Conservation (phyloP, 805 yeast species). For the Candida tibetensis region DNA sequence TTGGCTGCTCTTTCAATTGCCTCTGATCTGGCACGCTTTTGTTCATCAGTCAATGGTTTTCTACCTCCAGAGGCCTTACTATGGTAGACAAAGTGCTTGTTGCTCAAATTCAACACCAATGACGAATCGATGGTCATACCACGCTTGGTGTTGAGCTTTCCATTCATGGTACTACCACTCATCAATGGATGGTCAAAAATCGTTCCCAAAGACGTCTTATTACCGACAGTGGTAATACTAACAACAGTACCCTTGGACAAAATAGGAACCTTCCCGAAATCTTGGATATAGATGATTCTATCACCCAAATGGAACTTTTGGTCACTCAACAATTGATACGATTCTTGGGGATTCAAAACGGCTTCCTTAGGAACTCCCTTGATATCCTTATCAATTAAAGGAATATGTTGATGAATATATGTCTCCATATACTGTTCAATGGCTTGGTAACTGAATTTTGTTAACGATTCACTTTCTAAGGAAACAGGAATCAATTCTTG, state of each 20-base stretch:
- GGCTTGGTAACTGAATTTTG: conserved; percentile 58
- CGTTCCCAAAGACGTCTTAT: conserved; percentile 66
- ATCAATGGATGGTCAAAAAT: conserved; percentile 80
- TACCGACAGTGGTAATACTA: conserved; percentile 55
- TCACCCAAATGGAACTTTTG: conserved; percentile 88
- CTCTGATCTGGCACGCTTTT: conserved; percentile 13
- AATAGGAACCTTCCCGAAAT: conserved; percentile 84
- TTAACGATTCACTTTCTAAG: conserved; percentile 74
- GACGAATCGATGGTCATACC: conserved; percentile 84
- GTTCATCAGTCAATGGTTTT: conserved; percentile 25
- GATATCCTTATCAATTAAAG: conserved; percentile 51
- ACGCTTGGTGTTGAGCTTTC: conserved; percentile 71
- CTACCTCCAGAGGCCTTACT: conserved; percentile 56
- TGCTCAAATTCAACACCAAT: conserved; percentile 71
- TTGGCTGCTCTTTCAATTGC: conserved; percentile 5
- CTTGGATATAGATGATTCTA: conserved; percentile 79
- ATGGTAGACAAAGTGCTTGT: conserved; percentile 73
- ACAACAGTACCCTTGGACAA: conserved; percentile 90
- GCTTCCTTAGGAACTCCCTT: conserved; percentile 85
- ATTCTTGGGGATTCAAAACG: conserved; percentile 68
- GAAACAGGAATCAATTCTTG: conserved; percentile 58
- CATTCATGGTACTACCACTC: conserved; percentile 80
- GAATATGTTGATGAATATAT: conserved; percentile 44
- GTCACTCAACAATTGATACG: conserved; percentile 64
- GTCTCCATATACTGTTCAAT: conserved; percentile 63